These are phyloP conservation scores for Pestalotiopsis sp. DNA, from an alignment of 2,329 filamentous ascomycete genomes.

Conservation along the genomic window DNA sequence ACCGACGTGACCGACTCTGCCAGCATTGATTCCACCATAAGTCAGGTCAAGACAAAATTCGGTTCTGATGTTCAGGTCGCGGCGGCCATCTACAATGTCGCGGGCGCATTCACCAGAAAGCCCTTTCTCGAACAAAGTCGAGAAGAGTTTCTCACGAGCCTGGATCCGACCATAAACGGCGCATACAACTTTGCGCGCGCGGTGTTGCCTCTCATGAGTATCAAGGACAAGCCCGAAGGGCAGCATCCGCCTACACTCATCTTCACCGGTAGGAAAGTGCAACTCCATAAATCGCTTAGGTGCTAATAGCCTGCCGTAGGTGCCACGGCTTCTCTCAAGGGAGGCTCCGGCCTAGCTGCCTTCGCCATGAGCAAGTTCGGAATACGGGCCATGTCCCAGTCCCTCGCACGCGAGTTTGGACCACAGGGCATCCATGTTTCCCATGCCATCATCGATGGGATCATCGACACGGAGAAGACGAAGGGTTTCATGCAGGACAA, in stretches of 20 bases:
- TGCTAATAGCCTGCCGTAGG: constrained; percentile 38
- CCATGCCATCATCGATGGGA: constrained; percentile 74
- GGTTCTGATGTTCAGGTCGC: constrained; percentile 57
- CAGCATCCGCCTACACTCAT: constrained; percentile 70
- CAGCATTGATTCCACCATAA: constrained; percentile 55
- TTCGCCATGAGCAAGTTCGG: constrained; percentile 75
- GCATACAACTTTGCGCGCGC: no score
- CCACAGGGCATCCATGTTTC: constrained; percentile 75
- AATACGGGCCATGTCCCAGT: constrained; percentile 67
- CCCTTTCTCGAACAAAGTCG: constrained; percentile 60
- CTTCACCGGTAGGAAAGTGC: constrained; percentile 51
- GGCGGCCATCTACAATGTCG: constrained; percentile 74
- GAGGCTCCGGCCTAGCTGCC: constrained; percentile 62
- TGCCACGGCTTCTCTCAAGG: constrained; percentile 72
- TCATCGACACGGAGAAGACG: constrained; percentile 73
- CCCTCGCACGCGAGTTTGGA: constrained; percentile 72
- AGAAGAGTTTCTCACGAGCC: constrained; percentile 51
- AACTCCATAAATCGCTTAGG: no score
- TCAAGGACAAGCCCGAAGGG: constrained; percentile 27
- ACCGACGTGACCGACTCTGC: constrained; percentile 61
- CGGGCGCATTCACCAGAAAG: constrained; percentile 51
- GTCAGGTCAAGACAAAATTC: constrained; percentile 58
- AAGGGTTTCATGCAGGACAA: constrained; percentile 46
- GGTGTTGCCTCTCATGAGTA: no score
- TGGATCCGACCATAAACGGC: constrained; percentile 26